These are phyloP conservation scores for Cutaneotrichosporon curvatum DNA, from an alignment of 1,284 basidiomycete genomes.

Conservation along the genomic window DNA sequence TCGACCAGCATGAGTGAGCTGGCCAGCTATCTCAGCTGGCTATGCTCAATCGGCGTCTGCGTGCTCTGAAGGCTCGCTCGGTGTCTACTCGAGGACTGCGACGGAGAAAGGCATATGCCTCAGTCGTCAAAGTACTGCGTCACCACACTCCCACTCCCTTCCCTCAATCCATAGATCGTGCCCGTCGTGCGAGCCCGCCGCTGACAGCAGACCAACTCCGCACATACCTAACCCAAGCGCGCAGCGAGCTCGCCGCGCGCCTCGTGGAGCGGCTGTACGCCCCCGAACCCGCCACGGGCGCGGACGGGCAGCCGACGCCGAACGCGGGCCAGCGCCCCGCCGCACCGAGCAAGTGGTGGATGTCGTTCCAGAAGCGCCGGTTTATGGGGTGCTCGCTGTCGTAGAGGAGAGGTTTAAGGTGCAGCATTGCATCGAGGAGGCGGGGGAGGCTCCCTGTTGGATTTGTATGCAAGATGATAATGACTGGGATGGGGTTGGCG, in stretches of 20 bases:
- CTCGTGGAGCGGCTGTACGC: slow-evolving; percentile 79
- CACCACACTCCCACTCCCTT: neutral
- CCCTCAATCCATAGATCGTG: neutral
- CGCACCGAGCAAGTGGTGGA: slow-evolving; percentile 99
- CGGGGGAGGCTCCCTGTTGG: no score
- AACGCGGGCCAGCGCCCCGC: slow-evolving; percentile 33
- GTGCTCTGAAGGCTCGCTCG: no score
- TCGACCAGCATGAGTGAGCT: neutral
- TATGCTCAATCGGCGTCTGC: no score
- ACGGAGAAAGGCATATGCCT: no score
- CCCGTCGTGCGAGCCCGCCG: no score
- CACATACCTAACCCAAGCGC: slow-evolving; percentile 82
- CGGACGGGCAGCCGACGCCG: slow-evolving; percentile 54
- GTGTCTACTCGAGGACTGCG: no score
- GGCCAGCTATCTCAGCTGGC: no score
- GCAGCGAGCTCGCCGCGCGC: slow-evolving; percentile 82
- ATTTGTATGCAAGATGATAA: no score
- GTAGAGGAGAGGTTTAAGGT: no score
- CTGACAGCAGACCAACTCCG: slow-evolving; percentile 53
- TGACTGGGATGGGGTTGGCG: no score
- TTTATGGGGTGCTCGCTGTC: slow-evolving; percentile 16
- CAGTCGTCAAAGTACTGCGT: no score
- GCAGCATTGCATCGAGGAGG: no score
- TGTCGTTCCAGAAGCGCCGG: slow-evolving; percentile 91
- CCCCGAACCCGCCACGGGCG: slow-evolving; percentile 36